These are phyloP conservation scores for Starmerella floricola DNA, from an alignment of 805 yeast species.

Conservation along the genomic window DNA sequence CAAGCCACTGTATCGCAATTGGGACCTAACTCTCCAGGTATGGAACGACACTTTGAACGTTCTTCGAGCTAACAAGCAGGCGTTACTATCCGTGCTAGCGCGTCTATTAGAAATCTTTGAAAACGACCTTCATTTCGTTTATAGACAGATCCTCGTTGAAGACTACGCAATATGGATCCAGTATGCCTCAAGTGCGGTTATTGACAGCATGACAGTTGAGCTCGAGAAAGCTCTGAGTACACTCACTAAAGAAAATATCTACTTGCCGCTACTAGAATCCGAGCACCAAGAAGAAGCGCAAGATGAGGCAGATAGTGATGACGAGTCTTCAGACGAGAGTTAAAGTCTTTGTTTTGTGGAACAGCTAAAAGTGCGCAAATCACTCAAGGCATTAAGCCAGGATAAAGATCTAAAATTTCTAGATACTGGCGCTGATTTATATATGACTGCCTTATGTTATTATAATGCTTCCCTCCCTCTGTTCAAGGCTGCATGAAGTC, in stretches of 20 bases:
- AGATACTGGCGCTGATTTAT: too few relatives aligned
- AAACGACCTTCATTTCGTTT: slow-evolving; percentile 19
- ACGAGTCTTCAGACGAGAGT: slow-evolving; percentile 4
- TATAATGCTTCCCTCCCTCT: too few relatives aligned
- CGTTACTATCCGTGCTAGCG: slow-evolving; percentile 48
- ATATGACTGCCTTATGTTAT: too few relatives aligned
- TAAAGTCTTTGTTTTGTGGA: not conserved
- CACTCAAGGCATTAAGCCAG: too few relatives aligned
- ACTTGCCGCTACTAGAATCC: slow-evolving; percentile 5
- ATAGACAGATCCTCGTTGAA: slow-evolving; percentile 21
- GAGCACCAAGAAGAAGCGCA: not conserved
- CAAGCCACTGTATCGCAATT: slow-evolving; percentile 71
- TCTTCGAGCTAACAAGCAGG: slow-evolving; percentile 57
- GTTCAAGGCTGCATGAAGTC: too few relatives aligned
- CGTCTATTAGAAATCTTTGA: slow-evolving; percentile 62
- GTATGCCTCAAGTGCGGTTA: slow-evolving; percentile 19
- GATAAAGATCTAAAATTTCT: too few relatives aligned
- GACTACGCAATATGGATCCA: slow-evolving; percentile 24
- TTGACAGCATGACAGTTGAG: slow-evolving; percentile 17
- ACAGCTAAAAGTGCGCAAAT: not conserved
- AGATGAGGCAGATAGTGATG: slow-evolving; percentile 16
- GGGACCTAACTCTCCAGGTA: slow-evolving; percentile 42
- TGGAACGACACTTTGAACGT: slow-evolving; percentile 66
- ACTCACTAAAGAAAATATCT: slow-evolving; percentile 7
- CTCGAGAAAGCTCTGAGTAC: slow-evolving; percentile 10